phyloP scores from a whole-genome alignment of 148 eudicot species.

The Rhododendron simsii region DNA sequence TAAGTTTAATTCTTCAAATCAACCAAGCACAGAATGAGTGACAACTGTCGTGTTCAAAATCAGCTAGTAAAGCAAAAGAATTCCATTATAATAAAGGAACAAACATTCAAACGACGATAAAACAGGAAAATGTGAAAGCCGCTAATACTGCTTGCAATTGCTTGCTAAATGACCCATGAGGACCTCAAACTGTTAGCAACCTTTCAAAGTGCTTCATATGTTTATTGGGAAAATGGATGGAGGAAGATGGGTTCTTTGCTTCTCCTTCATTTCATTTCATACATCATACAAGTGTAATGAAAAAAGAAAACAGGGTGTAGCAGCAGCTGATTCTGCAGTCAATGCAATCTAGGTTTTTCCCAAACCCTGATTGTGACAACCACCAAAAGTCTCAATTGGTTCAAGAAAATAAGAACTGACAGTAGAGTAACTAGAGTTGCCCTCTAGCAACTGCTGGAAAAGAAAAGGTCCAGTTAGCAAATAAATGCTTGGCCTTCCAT shows the following conservation, averaged over 20 bases:
- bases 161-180: neutral
- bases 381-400: neutral
- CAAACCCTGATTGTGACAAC: neutral
- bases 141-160: neutral
- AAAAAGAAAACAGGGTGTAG: neutral
- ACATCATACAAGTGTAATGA: neutral
- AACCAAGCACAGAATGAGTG: conserved; percentile 1
- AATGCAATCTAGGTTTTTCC: neutral
- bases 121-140: neutral
- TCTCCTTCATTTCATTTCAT: neutral
- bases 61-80: neutral
- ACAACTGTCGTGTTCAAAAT: neutral
- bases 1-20: neutral
- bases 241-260: neutral
- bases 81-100: neutral
- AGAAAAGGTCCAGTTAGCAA: neutral
- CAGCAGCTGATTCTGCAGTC: neutral
- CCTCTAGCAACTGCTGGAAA: no score
- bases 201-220: neutral
- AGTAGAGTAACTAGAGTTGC: neutral
- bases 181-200: neutral
- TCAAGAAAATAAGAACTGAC: neutral
- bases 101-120: neutral
- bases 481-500: neutral
- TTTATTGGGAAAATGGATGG: neutral